A percentile compares a stretch with the other conserved stretches of the same genome.
These are phyloP conservation scores for Trichocomaceae sp. DNA, from an alignment of 2,329 filamentous ascomycete species.

Conservation along the genomic window DNA sequence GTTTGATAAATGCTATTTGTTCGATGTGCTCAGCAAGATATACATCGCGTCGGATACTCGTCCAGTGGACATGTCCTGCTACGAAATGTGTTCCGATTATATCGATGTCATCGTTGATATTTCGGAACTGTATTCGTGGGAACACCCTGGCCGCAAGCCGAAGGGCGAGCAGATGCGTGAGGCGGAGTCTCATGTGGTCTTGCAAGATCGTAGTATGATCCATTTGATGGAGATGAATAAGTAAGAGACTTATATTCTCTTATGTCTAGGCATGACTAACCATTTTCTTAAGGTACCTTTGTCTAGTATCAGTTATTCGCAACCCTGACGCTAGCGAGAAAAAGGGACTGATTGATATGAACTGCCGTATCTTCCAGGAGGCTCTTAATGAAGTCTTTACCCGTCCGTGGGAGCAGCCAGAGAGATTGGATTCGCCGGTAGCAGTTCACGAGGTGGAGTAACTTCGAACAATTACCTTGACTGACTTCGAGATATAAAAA, in stretches of 20 bases:
- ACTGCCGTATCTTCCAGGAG: constrained; percentile 57
- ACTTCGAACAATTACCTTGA: background rate
- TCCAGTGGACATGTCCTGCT: constrained; percentile 88
- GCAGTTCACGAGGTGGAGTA: constrained; percentile 4
- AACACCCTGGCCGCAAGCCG: constrained; percentile 39
- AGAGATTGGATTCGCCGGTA: background rate
- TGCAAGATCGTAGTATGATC: constrained; percentile 57
- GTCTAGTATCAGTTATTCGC: constrained; percentile 59
- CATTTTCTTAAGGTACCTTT: constrained; percentile 47
- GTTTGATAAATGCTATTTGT: constrained; percentile 97
- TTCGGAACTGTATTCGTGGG: constrained; percentile 87
- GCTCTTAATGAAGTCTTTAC: constrained; percentile 57
- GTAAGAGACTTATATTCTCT: constrained; percentile 30
- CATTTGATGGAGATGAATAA: constrained; percentile 62
- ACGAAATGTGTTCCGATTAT: constrained; percentile 97
- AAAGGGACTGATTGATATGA: constrained; percentile 61
- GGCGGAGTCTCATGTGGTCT: constrained; percentile 56
- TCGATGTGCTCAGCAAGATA: constrained; percentile 96
- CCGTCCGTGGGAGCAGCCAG: constrained; percentile 39
- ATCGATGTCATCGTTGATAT: constrained; percentile 98
- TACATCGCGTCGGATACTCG: constrained; percentile 95
- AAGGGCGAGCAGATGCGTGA: constrained; percentile 45
- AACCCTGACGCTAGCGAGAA: constrained; percentile 59
- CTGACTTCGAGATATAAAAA: background rate
- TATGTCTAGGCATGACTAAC: constrained; percentile 15